Base-by-base conservation (phyloP, 2,329 filamentous ascomycete genomes). In the Fusarium chaquense region DNA sequence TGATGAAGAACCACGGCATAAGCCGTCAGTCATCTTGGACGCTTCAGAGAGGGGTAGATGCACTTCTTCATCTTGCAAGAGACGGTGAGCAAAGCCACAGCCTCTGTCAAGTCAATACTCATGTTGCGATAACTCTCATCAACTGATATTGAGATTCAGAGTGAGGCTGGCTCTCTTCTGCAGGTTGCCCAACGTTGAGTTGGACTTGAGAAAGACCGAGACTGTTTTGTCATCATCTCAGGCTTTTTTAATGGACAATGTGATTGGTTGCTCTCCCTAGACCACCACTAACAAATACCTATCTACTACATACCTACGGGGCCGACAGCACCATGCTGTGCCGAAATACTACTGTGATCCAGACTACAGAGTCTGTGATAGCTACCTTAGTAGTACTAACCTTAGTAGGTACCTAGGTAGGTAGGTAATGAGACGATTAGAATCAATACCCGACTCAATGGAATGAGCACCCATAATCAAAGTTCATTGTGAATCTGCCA, bases 71-170 rank as follows among this genome's bases (percentile, higher is more conserved):
- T 62, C 47, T 35, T 62, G 28, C 55, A 49, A 63, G 60, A 63
- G 49, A 63, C 58, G 49, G 49, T 49, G 58, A 63, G 49, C 36
- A 44, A 53, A 40, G 43, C 32, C 50, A 38, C 36, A 18, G 18
- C 32, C 20, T 33, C 13, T 52, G 47, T 43, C 33, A 56, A 55
- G 47, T 56, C 30, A 33, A 40, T 32, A 41, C 41, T 22, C 33
- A 28, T 20, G 20, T 35, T 40, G 33, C 16, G 35, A 46, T 20
- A n/a, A 20, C 11, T 35, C 28, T 26, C 35, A 9, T 53, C 28
- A 22, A 36, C 24, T 28, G 49, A 28, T 36, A 51, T 51, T 24
- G 18, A 51, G 33, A 26, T 51, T 16, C 9, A 22, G 24, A 20
- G 33, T 51, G 32, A 40, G 28, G 20, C 33, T 18, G 8, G 26